These are phyloP conservation scores for Blakeslea trispora DNA, from an alignment of 371 early-diverging fungal genomes.

Conservation along the genomic window DNA sequence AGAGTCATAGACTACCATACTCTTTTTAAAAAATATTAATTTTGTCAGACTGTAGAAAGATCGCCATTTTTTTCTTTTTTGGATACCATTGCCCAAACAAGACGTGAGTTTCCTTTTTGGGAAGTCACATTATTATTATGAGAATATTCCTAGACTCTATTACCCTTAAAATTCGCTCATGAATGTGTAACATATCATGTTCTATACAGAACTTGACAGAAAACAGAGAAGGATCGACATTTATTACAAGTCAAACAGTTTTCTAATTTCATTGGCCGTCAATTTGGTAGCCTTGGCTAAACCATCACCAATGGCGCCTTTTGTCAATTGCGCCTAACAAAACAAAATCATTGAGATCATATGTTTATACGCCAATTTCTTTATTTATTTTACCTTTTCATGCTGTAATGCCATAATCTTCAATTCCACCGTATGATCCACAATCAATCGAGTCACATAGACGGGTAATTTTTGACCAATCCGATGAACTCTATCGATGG, in stretches of 20 bases:
- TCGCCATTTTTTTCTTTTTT: not conserved
- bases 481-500: constrained; percentile 87
- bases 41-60: not conserved
- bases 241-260: constrained; percentile 35
- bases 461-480: constrained; percentile 78
- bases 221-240: not conserved
- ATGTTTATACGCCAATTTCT: not conserved
- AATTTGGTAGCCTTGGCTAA: constrained; percentile 40
- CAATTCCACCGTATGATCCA: constrained; percentile 63
- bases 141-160: constrained; percentile 12
- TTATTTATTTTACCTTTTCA: constrained; percentile 36
- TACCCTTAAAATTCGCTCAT: too few species aligned
- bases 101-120: not conserved
- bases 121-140: not conserved
- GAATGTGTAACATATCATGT: not conserved
- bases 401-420: constrained; percentile 59
- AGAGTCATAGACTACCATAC: too few species aligned
- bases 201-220: not conserved
- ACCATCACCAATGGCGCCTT: constrained; percentile 51
- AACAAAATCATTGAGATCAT: not conserved
- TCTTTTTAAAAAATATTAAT: constrained; percentile 13
- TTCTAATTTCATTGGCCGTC: constrained; percentile 41
- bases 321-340: constrained; percentile 38
- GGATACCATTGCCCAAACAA: not conserved
- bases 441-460: constrained; percentile 56